Percentiles rank a stretch among this genome's conserved stretches.
phyloP scores from a whole-genome alignment of 2,329 filamentous ascomycete genomes.

The Lecanoromycetidae sp. region DNA sequence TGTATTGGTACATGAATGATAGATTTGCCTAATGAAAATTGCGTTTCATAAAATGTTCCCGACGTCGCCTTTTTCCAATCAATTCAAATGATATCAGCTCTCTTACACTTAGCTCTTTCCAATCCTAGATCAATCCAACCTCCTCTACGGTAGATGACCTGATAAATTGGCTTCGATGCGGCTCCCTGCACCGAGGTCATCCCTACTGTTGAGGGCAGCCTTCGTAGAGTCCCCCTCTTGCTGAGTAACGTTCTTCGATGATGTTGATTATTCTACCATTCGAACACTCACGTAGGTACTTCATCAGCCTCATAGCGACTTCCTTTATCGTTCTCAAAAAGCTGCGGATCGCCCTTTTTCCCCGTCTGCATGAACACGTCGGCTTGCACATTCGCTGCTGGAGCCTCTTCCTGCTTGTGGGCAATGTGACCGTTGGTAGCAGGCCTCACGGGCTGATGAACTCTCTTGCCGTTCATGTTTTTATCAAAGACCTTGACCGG shows the following conservation, averaged over 20 bases:
- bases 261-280: no score
- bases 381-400: conserved; percentile 54
- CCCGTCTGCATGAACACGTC: conserved; percentile 75
- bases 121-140: no score
- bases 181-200: no score
- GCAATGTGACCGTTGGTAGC: conserved; percentile 20
- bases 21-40: no score
- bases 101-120: neutral
- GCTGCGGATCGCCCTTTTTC: conserved; percentile 67
- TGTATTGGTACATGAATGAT: no score
- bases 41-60: no score
- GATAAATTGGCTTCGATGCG: no score
- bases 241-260: neutral
- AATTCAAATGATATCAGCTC: neutral
- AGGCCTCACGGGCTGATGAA: conserved; percentile 27
- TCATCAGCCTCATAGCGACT: conserved; percentile 26
- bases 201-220: no score
- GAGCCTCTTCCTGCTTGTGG: conserved; percentile 47
- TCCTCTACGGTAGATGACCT: no score
- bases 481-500: conserved; percentile 65
- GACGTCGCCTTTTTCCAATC: no score
- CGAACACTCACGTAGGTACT: conserved; percentile 4
- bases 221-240: no score
- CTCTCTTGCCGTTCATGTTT: conserved; percentile 43
- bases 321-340: conserved; percentile 54